Evolutionary conservation across 2,329 filamentous ascomycete genomes (phyloP), one percentile per base, ranked within the genome.

Genomic region (Neoarthrinium moseri): DNA sequence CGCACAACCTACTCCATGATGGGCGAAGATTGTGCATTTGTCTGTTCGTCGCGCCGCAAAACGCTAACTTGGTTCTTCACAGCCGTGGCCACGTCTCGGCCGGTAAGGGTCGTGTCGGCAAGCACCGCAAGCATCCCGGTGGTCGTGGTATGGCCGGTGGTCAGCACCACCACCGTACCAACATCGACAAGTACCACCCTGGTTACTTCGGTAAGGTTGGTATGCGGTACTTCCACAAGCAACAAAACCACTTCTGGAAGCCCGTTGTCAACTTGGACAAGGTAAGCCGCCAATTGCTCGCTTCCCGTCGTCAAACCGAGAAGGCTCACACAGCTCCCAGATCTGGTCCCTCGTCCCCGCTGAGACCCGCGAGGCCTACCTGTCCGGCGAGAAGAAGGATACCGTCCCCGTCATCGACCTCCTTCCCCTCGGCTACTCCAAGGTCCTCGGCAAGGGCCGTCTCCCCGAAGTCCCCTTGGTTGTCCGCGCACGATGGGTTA

Each of bases 201-300:
- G 94, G 94, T 90, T 97, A 97, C 89, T 97, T 96, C 77, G 90
- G 90, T 78, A 96, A 96, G 81, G 89, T 92, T 66, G 87, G 87
- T 78, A 91, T 91, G 87, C 80, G 87, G 68, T 86, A 92, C 80
- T 96, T 96, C 89, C 92, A 97, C 84, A 91, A 94, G 78, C 86
- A 89, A 69, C 82, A 85, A 68, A 92, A 92, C 82, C 87, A 95
- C 71, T 91, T 92, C 83, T 99, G 92, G 94, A 96, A 96, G 81
- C 94, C 94, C 59, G 83, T 90, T 64, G 87, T 99, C 86, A 99
- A 99, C 83, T 80, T 99, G 64, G 94, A 97, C 78, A 99, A 97
- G 88, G 88, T 92, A 75, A 66, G 75, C 37, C 7, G 17, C 6
- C 10, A 27, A 2, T 38, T 13, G n/a, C 6, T 24, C 43, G 6